Conservation (phyloP, 176 grass and related monocot species). For the Luzula sylvatica region DNA sequence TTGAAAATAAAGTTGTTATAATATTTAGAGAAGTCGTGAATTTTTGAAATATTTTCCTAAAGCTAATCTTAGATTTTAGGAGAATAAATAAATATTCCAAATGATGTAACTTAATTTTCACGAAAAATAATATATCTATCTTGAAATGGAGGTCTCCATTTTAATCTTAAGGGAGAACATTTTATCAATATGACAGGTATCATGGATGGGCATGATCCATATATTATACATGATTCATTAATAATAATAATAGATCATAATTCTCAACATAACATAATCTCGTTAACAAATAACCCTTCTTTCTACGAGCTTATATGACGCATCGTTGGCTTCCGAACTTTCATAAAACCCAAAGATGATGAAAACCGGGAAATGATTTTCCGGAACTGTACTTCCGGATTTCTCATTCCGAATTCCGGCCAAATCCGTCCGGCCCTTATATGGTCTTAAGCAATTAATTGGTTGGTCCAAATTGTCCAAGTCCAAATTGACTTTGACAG, state of each 20-base stretch:
- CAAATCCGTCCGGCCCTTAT: neutral
- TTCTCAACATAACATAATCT: slow-evolving; percentile 4
- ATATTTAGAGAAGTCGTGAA: too few species aligned
- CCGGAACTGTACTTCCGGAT: neutral
- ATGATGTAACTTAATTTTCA: too few species aligned
- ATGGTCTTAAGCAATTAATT: slow-evolving; percentile 14
- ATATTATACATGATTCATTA: too few species aligned
- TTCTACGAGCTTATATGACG: slow-evolving; percentile 3
- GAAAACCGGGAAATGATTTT: slow-evolving; percentile 8
- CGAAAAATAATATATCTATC: too few species aligned
- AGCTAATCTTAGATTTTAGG: too few species aligned
- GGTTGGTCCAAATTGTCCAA: slow-evolving; percentile 1
- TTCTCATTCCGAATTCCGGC: neutral
- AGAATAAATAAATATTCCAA: too few species aligned
- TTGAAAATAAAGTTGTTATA: too few species aligned
- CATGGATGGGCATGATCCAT: too few species aligned
- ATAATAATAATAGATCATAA: neutral
- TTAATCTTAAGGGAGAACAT: too few species aligned
- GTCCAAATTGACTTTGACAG: slow-evolving; percentile 10
- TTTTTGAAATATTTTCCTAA: too few species aligned
- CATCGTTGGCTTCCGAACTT: neutral
- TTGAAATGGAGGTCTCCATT: too few species aligned
- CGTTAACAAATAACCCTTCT: neutral
- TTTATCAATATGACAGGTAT: too few species aligned
- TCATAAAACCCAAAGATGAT: slow-evolving; percentile 1